phyloP scores from a whole-genome alignment of 1,139 yeast genomes.

The Yamadazyma sp. region DNA sequence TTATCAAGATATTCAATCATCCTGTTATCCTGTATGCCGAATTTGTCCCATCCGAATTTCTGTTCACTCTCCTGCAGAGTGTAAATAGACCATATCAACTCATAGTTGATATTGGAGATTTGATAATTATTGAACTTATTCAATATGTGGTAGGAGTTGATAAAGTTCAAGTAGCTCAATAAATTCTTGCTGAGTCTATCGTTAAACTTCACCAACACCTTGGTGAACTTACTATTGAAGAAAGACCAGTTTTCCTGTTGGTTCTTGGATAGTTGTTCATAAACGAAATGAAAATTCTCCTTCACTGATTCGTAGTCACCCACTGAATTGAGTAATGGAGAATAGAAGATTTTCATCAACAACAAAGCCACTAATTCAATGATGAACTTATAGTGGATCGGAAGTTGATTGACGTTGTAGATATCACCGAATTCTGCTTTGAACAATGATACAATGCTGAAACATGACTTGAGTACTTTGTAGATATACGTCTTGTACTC shows the following conservation, averaged over 20 bases:
- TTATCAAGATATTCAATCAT: conserved; percentile 22
- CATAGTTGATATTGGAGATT: conserved; percentile 40
- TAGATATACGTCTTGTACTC: conserved; percentile 33
- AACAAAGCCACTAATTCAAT: conserved; percentile 35
- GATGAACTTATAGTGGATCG: conserved; percentile 43
- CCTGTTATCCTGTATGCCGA: conserved; percentile 27
- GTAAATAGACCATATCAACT: conserved; percentile 43
- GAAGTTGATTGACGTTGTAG: conserved; percentile 32
- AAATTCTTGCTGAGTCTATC: conserved; percentile 16
- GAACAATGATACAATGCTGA: conserved; percentile 25
- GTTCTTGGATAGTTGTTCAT: conserved; percentile 20
- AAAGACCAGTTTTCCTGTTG: conserved; percentile 24
- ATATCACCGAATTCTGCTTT: conserved; percentile 22
- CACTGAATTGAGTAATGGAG: conserved; percentile 34
- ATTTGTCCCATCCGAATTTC: conserved; percentile 28
- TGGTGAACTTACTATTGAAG: conserved; percentile 26
- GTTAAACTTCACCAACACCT: conserved; percentile 33
- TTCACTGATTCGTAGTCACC: conserved; percentile 34
- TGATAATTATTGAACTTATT: conserved; percentile 39
- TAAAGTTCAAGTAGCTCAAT: conserved; percentile 10
- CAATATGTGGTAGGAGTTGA: conserved; percentile 29
- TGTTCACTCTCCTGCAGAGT: conserved; percentile 19
- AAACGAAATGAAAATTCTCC: conserved; percentile 28
- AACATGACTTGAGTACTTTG: conserved; percentile 34
- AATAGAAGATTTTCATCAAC: conserved; percentile 35